Conservation (phyloP, 805 yeast genomes). For the Yarrowia keelungensis region DNA sequence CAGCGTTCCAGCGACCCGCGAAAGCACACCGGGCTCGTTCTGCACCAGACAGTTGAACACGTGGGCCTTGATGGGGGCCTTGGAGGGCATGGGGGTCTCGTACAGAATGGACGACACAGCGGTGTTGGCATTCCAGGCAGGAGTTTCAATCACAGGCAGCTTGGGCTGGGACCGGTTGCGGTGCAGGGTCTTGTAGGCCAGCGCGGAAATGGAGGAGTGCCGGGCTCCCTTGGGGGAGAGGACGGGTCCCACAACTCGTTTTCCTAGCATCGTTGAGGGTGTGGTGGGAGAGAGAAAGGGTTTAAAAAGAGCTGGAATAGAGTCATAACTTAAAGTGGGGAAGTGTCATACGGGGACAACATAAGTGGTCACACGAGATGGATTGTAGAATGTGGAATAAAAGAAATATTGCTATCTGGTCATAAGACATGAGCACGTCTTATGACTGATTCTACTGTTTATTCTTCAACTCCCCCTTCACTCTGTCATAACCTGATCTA, state of each 20-base stretch:
- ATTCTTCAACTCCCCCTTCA: no score
- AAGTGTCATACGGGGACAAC: no score
- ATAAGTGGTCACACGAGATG: no score
- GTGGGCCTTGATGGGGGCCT: slow-evolving; percentile 77
- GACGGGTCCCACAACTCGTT: slow-evolving; percentile 18
- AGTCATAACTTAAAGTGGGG: no score
- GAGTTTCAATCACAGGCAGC: slow-evolving; percentile 90
- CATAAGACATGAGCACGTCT: no score
- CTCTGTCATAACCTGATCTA: no score
- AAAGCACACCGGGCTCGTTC: slow-evolving; percentile 97
- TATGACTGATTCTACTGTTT: no score
- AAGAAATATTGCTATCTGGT: no score
- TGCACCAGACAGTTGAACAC: slow-evolving; percentile 96
- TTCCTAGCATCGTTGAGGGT: slow-evolving; percentile 6
- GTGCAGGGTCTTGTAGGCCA: slow-evolving; percentile 92
- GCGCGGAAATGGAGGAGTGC: slow-evolving; percentile 78
- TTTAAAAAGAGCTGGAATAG: no score
- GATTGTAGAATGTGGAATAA: no score
- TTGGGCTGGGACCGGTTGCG: slow-evolving; percentile 87
- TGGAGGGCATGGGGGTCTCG: slow-evolving; percentile 74
- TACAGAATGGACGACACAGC: slow-evolving; percentile 95
- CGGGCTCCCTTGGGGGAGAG: slow-evolving; percentile 20
- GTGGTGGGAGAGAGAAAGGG: no score
- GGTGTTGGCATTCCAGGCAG: slow-evolving; percentile 93
- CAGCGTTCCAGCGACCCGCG: slow-evolving; percentile 89